Base-by-base conservation (phyloP, 192 early-diverging fungal species). In the Pilobolus umbonatus region DNA sequence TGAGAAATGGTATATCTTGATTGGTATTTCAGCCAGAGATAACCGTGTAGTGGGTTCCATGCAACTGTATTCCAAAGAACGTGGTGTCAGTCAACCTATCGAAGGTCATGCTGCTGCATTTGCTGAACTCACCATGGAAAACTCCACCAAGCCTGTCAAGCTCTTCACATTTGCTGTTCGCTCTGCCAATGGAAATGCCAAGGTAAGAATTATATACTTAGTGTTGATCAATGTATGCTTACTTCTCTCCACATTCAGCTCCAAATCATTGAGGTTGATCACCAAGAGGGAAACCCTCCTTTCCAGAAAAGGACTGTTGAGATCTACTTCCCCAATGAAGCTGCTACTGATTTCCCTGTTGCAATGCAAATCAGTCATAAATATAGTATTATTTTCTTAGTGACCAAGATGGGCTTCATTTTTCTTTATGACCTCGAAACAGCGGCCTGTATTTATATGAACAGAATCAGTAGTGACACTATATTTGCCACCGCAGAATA, bases 351-450 rank as follows among this genome's bases (percentile, higher is more conserved):
- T 67, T 99, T 98, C 69, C 96, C 96, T 21, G 94, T 99, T 2
- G 81, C 93, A 5, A 95, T 98, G 93, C 95, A 98, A 74, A 84
- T 95, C 50, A 88, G 89, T 42, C 86, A 89, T 49, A 95, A 95
- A 76, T 93, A 95, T 76, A 89, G 89, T 62, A 82, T 99, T 35
- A 90, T 98, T 40, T 99, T 86, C 71, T 72, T 99, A 44, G 90
- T 98, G 24, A 99, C 96, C 50, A 99, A 99, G 80, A 94, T 90
- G 68, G 96, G 96, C 5, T 99, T 91, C 67, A 91, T 99, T 64
- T 95, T 98, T 64, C 74, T 99, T 28, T 98, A 94, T 73, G 96
- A 99, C 62, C 77, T 99, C 32, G 96, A 98, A 73, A 83, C 91
- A 12, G 94, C 91, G 30, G 83, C 86, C 17, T 94, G 93, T 72